Percentiles rank a stretch among this genome's conserved stretches.
phyloP scores from a whole-genome alignment of 164 flowering plant genomes.

The Umbellularia californica region DNA sequence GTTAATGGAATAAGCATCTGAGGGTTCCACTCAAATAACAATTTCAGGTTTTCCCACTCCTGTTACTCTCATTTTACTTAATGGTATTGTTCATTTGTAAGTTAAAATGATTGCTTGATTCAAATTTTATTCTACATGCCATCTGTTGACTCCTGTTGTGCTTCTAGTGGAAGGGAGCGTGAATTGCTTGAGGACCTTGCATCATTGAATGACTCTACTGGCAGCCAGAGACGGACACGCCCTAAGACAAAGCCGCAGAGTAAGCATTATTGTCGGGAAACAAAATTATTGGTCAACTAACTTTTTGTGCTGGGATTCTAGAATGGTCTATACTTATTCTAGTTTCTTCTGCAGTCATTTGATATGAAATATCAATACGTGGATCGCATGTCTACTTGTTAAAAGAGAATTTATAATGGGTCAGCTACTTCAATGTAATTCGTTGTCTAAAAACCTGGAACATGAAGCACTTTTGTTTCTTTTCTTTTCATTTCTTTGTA shows the following conservation, averaged over 20 bases:
- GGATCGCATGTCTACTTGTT: neutral
- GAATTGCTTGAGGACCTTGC: constrained; percentile 90
- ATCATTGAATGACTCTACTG: constrained; percentile 31
- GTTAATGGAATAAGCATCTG: neutral
- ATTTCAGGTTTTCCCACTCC: neutral
- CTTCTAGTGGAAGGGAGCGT: constrained; percentile 66
- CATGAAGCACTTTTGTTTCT: neutral
- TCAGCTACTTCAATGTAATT: neutral
- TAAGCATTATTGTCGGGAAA: constrained; percentile 21
- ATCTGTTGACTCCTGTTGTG: neutral
- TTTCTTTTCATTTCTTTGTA: constrained; percentile 24
- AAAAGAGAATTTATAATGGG: neutral
- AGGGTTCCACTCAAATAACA: neutral
- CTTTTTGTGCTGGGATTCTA: neutral
- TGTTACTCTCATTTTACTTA: neutral
- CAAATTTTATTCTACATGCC: neutral
- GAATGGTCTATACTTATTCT: too few species aligned
- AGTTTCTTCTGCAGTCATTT: too few species aligned
- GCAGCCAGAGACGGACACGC: constrained; percentile 49
- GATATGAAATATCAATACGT: neutral
- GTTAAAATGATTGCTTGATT: neutral
- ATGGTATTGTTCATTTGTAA: neutral
- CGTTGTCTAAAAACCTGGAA: neutral
- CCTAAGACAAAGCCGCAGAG: constrained; percentile 45
- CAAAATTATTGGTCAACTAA: neutral